Evolutionary conservation across 164 flowering plant genomes (phyloP), one percentile per base, ranked within the genome.

Genomic region (Macadamia tetraphylla): DNA sequence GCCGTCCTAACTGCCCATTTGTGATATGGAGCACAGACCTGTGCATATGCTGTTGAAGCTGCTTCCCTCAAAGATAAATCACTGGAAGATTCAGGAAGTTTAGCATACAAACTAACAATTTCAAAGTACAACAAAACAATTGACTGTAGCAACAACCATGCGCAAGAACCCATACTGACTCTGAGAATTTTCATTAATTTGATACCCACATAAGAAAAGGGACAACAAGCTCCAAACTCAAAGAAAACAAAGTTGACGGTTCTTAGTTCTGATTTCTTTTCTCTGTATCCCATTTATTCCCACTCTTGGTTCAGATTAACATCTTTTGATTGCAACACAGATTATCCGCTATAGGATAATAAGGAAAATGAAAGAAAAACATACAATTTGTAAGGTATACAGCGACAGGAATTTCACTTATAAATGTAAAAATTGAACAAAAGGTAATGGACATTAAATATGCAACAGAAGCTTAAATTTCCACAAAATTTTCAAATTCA

Each of bases 1-100:
- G 97, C 94, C 35, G 88, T 83, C 77, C 98, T 82, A 66, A 93
- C 79, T 15, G 96, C 83, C 98, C 98, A 93, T 12, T 88, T 73
- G 70, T 91, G 97, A 67, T 76, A 91, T 51, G 97, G 97, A 2
- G 97, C 97, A 73, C 94, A 91, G 23, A 84, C 89, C 73, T 88
- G 77, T 12, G 86, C 73, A 81, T 93, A 93, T 62, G 98, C 98
- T 52, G 83, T 79, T 61, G 98, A 78, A 51, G 97, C 98, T 52
- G 92, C 94, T 56, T 86, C 90, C 69, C 71, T 88, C 55, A 93
- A 76, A 51, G 87, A 81, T 58, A 69, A 67, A 11, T 83, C 84
- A 59, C 98, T 93, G 77, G 40, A 35, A 32, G 31, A 1, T 29
- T 6, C 60, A 74, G 6, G 62, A 3, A 62, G 15, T 49, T 60